phyloP scores from a whole-genome alignment of 768 basidiomycete genomes.

The Bullera alba region DNA sequence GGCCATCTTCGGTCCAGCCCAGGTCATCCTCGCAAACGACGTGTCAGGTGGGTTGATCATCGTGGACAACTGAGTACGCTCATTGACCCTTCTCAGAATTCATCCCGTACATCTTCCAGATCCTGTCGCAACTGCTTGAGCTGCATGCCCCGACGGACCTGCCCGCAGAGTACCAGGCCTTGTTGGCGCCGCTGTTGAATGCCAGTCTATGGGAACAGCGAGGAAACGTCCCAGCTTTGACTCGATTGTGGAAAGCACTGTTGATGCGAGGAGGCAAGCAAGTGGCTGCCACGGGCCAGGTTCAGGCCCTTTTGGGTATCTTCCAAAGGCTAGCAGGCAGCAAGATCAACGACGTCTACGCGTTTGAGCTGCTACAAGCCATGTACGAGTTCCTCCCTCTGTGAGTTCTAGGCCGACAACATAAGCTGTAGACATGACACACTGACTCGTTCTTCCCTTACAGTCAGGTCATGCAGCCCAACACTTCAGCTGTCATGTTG shows the following conservation, averaged over 20 bases:
- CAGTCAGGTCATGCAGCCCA: conserved; percentile 62
- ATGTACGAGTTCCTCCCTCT: conserved; percentile 65
- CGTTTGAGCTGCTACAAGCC: conserved; percentile 77
- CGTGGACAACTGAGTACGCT: not conserved
- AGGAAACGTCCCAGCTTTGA: conserved; percentile 88
- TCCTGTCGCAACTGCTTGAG: conserved; percentile 91
- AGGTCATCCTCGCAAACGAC: conserved; percentile 79
- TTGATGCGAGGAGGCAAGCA: conserved; percentile 61
- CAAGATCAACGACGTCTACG: conserved; percentile 79
- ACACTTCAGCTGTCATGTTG: conserved; percentile 65
- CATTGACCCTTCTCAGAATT: conserved; percentile 58
- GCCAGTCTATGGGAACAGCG: conserved; percentile 86
- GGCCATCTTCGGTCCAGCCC: conserved; percentile 78
- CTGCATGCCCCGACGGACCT: conserved; percentile 57
- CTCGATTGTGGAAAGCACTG: conserved; percentile 78
- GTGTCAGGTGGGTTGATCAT: conserved; percentile 64
- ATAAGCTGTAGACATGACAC: not conserved
- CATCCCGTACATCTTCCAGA: conserved; percentile 93
- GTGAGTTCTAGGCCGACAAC: conserved; percentile 53
- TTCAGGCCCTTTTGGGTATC: conserved; percentile 73
- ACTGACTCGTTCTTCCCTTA: conserved; percentile 3
- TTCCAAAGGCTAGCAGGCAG: conserved; percentile 85
- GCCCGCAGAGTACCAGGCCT: conserved; percentile 67
- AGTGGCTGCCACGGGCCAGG: conserved; percentile 65
- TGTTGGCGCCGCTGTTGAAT: conserved; percentile 75